Evolutionary conservation across 2,329 filamentous ascomycete species (phyloP).

Genomic region (Didymella segeticola): DNA sequence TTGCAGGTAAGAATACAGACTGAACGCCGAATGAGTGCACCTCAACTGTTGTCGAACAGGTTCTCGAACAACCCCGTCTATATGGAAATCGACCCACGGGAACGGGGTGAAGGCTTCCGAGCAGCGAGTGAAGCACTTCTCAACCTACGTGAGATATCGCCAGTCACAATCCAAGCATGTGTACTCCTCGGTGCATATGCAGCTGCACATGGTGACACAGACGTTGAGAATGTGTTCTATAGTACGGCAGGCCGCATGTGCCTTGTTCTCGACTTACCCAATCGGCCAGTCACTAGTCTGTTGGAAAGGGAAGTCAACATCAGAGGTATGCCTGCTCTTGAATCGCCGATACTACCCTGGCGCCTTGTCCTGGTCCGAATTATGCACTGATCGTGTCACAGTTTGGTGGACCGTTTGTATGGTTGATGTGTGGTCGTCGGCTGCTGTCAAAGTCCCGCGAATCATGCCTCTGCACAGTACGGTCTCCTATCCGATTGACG

Average conservation of each 20-base stretch:
- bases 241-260: conserved; percentile 32
- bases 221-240: conserved; percentile 35
- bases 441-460: conserved; percentile 28
- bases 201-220: conserved; percentile 31
- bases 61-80: conserved; percentile 27
- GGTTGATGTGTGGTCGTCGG: conserved; percentile 36
- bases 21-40: not conserved
- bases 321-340: conserved; percentile 16
- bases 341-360: not conserved
- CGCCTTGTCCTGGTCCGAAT: not conserved
- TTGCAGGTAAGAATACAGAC: conserved; percentile 15
- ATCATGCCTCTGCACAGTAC: conserved; percentile 31
- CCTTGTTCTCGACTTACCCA: conserved; percentile 29
- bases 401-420: conserved; percentile 36
- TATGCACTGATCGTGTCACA: not conserved
- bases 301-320: conserved; percentile 34
- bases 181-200: conserved; percentile 32
- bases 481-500: conserved; percentile 31
- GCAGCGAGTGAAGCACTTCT: conserved; percentile 25
- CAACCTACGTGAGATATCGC: conserved; percentile 25
- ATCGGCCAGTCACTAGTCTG: conserved; percentile 25
- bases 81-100: conserved; percentile 21
- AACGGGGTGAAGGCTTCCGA: conserved; percentile 27
- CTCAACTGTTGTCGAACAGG: not conserved
- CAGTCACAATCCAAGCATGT: conserved; percentile 29